Percentiles rank a stretch among this genome's conserved stretches.
Conservation (phyloP, 1,139 yeast genomes). For the Sugiyamaella paludigena region DNA sequence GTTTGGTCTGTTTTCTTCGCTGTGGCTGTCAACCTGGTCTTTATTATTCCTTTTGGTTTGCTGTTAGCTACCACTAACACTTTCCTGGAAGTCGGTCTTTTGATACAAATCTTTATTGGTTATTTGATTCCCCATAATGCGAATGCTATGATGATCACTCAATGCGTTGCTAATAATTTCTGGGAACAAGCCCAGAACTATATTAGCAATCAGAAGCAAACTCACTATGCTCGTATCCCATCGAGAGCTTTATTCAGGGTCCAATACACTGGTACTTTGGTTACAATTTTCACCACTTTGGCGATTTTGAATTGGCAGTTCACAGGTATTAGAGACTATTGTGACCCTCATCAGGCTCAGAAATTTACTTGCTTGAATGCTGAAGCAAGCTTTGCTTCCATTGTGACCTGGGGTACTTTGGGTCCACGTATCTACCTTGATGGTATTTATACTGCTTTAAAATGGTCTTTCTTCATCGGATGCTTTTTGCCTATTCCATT, state of each 20-base stretch:
- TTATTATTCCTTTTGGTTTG: conserved; percentile 51
- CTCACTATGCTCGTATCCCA: conserved; percentile 55
- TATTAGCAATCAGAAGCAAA: conserved; percentile 56
- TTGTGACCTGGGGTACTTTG: conserved; percentile 43
- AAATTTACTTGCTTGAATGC: conserved; percentile 38
- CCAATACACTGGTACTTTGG: conserved; percentile 46
- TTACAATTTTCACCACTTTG: conserved; percentile 44
- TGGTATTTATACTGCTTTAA: conserved; percentile 41
- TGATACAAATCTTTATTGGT: conserved; percentile 55
- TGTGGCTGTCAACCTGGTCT: conserved; percentile 51
- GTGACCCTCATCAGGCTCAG: conserved; percentile 42
- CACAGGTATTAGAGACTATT: conserved; percentile 46
- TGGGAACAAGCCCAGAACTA: conserved; percentile 52
- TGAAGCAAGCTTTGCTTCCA: conserved; percentile 47
- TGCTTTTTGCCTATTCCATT: conserved; percentile 44
- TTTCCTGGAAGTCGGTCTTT: conserved; percentile 53
- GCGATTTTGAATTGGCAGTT: conserved; percentile 56
- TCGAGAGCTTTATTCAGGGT: conserved; percentile 59
- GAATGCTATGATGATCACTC: conserved; percentile 54
- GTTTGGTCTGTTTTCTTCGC: conserved; percentile 58
- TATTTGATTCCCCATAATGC: conserved; percentile 64
- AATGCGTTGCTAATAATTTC: conserved; percentile 57
- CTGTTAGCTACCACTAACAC: conserved; percentile 52
- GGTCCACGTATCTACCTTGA: conserved; percentile 58
- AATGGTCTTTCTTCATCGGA: conserved; percentile 41